Evolutionary conservation across 2,329 filamentous ascomycete species (phyloP), one percentile per base, ranked within the genome.

Genomic region (Aspergillus felis): DNA sequence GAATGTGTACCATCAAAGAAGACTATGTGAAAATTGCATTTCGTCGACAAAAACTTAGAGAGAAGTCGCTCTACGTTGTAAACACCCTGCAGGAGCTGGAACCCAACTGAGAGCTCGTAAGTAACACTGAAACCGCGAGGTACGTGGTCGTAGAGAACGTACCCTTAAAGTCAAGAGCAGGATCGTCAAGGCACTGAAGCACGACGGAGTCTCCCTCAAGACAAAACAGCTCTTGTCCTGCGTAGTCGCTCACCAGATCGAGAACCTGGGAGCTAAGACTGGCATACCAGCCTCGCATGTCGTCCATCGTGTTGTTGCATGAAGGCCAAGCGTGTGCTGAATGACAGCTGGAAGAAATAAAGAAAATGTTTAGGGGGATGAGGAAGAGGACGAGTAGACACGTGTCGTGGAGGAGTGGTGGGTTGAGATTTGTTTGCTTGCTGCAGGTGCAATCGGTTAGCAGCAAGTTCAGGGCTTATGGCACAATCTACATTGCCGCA

Each of bases 151-250:
- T 24, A 24, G n/a, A 24, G 24, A 24, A 6, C 27, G 17, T 44
- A 56, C 54, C 12, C 9, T 48, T 35, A 4, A 61, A 55, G 50
- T 61, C 57, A 2, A 61, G 51, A 14, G 42, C 47, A 27, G 48
- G 12, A 29, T 61, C 47, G 5, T 59, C 57, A 4, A 61, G 53
- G 17, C 58, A 57, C 22, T 60, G 28, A 32, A 61, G n/a, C 2
- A 61, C 32, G 22, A 61, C 50, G 8, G 60, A 61, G 38, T 61
- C 55, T 12, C 60, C 60, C 14, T 60, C 57, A 3, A 61, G 54
- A 29, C 57, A 46, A 44, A 60, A 61, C 3, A 61, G 55, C 27
- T 61, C 60, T 8, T 41, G 49, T 2, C 60, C 60, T 22, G 53
- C 32, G 29, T 54, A 61, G 27, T 61, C 55, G 8, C 53, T 56